phyloP scores from a whole-genome alignment of 108 stramenopile species.

The Poteriospumella lacustris region DNA sequence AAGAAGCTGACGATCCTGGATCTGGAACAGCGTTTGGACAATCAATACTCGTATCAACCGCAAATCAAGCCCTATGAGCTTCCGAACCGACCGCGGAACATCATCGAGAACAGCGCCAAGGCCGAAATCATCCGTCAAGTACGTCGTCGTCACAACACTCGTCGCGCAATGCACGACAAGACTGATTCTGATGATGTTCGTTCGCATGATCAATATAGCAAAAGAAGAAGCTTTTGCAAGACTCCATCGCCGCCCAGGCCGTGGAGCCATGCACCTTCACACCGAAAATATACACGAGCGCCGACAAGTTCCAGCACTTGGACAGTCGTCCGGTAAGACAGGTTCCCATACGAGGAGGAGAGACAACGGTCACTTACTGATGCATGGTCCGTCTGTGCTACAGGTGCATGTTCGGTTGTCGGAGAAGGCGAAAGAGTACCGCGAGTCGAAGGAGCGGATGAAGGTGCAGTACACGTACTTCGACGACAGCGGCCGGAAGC shows the following conservation, averaged over 20 bases:
- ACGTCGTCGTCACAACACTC: background rate
- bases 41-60: background rate
- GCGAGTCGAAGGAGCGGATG: background rate
- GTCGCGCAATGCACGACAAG: background rate
- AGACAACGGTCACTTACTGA: too few relatives aligned
- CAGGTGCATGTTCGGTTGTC: background rate
- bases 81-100: background rate
- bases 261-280: conserved; percentile 15
- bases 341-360: background rate
- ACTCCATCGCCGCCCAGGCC: background rate
- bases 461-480: background rate
- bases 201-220: conserved; percentile 10
- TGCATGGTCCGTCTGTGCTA: background rate
- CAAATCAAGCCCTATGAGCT: conserved; percentile 20
- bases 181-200: background rate
- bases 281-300: background rate
- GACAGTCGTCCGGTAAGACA: too few relatives aligned
- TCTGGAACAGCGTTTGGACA: background rate
- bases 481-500: background rate
- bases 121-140: conserved; percentile 17
- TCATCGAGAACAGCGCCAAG: conserved; percentile 4
- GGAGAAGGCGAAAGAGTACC: conserved; percentile 15
- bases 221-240: background rate
- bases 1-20: conserved; percentile 18
- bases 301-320: background rate